phyloP scores from a whole-genome alignment of 2,329 filamentous ascomycete species.

The Botrytis porri region DNA sequence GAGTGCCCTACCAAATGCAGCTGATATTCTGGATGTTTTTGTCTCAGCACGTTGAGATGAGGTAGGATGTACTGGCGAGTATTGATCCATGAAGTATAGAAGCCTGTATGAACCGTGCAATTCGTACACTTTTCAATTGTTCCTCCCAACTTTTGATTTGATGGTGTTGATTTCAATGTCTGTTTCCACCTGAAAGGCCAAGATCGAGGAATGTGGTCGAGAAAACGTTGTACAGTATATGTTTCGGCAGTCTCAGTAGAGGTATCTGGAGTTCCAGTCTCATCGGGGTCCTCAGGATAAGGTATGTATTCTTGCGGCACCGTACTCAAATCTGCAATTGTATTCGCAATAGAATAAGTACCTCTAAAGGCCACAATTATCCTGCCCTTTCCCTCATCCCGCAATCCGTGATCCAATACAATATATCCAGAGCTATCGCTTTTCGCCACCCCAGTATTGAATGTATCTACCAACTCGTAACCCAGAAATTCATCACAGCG shows the following conservation, averaged over 20 bases:
- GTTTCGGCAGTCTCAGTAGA: neutral
- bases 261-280: conserved; percentile 24
- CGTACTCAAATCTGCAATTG: conserved; percentile 84
- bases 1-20: conserved; percentile 82
- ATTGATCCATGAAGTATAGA: conserved; percentile 78
- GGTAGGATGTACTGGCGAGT: conserved; percentile 69
- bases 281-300: conserved; percentile 57
- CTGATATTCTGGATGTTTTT: conserved; percentile 65
- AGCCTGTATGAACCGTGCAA: conserved; percentile 91
- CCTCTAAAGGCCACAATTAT: conserved; percentile 90
- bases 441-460: conserved; percentile 84
- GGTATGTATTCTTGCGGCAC: conserved; percentile 87
- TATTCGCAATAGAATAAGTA: conserved; percentile 91
- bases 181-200: neutral
- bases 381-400: conserved; percentile 38
- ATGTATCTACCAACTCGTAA: conserved; percentile 75
- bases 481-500: conserved; percentile 80
- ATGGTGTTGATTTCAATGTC: neutral
- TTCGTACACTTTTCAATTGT: conserved; percentile 62
- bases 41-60: conserved; percentile 57
- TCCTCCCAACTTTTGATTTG: neutral
- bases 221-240: neutral
- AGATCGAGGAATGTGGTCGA: neutral
- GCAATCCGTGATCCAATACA: conserved; percentile 69
- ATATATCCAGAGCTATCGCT: conserved; percentile 94